Conservation (phyloP, 2,329 filamentous ascomycete species). For the Epichloe baconii region DNA sequence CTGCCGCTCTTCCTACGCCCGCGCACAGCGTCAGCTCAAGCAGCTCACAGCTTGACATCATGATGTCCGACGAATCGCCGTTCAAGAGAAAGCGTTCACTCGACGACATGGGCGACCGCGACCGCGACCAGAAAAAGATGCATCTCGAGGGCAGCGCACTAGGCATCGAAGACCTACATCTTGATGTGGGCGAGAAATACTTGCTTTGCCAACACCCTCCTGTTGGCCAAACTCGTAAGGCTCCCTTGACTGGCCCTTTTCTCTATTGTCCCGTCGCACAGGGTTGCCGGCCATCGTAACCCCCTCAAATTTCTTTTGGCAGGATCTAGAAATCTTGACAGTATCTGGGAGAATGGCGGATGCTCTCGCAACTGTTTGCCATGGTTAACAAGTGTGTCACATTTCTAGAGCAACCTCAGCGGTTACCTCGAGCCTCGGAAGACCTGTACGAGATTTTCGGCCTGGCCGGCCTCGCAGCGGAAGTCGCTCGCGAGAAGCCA, state of each 20-base stretch:
- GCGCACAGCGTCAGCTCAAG: slow-evolving; percentile 50
- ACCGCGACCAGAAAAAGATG: slow-evolving; percentile 47
- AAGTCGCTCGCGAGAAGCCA: slow-evolving; percentile 49
- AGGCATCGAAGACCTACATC: slow-evolving; percentile 50
- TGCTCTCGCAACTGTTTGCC: slow-evolving; percentile 9
- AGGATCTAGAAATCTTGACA: neutral
- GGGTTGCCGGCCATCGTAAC: neutral
- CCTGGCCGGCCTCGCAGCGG: slow-evolving; percentile 41
- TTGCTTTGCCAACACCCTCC: slow-evolving; percentile 38
- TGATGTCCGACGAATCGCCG: slow-evolving; percentile 38
- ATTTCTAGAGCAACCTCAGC: slow-evolving; percentile 34
- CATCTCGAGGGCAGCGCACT: slow-evolving; percentile 47
- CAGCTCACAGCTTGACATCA: slow-evolving; percentile 29
- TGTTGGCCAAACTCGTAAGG: slow-evolving; percentile 42
- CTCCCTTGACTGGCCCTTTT: slow-evolving; percentile 31
- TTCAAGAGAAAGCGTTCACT: slow-evolving; percentile 49
- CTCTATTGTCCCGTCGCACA: slow-evolving; percentile 9
- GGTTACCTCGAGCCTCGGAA: slow-evolving; percentile 35
- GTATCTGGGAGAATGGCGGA: slow-evolving; percentile 8
- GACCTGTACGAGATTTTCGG: slow-evolving; percentile 48
- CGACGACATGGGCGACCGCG: slow-evolving; percentile 42
- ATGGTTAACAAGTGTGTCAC: slow-evolving; percentile 29
- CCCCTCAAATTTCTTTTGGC: slow-evolving; percentile 10
- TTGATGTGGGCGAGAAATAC: slow-evolving; percentile 55
- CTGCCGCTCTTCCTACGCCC: slow-evolving; percentile 45